Conservation (phyloP, 805 yeast species). For the Trichomonascus vanleenenianus region DNA sequence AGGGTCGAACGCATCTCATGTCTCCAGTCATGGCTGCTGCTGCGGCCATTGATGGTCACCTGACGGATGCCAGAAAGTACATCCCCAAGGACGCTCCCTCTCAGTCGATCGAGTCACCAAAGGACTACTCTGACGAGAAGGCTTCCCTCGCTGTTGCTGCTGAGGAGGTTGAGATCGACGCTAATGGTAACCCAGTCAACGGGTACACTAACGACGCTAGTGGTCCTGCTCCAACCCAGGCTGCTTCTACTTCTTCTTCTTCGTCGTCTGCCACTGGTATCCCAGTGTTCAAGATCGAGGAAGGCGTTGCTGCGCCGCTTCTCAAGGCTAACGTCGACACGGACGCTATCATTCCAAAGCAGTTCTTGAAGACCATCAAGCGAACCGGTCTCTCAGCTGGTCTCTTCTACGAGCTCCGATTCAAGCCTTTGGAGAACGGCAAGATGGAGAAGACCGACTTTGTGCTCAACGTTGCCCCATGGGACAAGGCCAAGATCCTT, state of each 20-base stretch:
- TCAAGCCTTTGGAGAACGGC: constrained; percentile 36
- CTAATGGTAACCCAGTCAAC: constrained; percentile 1
- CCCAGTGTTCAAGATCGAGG: constrained; percentile 65
- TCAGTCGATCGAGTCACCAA: constrained; percentile 32
- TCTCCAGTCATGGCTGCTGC: constrained; percentile 99
- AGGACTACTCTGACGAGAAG: constrained; percentile 52
- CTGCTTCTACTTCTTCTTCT: not conserved
- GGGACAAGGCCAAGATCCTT: constrained; percentile 68
- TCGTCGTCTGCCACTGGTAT: constrained; percentile 41
- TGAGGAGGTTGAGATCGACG: constrained; percentile 32
- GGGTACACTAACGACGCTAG: not conserved
- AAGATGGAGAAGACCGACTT: constrained; percentile 64
- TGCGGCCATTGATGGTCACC: constrained; percentile 86
- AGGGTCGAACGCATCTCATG: constrained; percentile 93
- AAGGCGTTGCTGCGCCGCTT: constrained; percentile 89
- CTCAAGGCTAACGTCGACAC: constrained; percentile 95
- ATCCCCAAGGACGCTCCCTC: constrained; percentile 39
- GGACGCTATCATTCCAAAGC: constrained; percentile 98
- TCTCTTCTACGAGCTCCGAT: constrained; percentile 86
- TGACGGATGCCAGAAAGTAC: constrained; percentile 83
- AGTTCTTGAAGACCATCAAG: constrained; percentile 94
- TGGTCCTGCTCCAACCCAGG: constrained; percentile 1
- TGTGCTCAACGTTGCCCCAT: constrained; percentile 79
- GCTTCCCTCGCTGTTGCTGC: constrained; percentile 49
- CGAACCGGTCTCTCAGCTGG: constrained; percentile 90